Evolutionary conservation across 78 protist species (phyloP).

Genomic region (Dictyostelium intermedium): DNA sequence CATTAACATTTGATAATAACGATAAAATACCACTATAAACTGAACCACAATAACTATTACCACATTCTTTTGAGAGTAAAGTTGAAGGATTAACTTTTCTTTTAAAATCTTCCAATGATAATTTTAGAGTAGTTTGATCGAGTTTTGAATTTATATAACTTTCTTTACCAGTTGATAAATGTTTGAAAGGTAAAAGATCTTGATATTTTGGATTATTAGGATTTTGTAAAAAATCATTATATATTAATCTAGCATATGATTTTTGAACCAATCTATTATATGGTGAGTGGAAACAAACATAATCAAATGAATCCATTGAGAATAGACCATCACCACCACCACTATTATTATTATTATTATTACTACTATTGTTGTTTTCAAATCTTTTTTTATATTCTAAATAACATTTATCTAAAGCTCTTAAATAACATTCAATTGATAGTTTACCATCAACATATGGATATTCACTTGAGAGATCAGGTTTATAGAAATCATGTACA

Average conservation of each 20-base stretch:
- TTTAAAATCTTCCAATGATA: constrained; percentile 72
- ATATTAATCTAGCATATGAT: constrained; percentile 61
- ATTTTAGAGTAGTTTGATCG: neutral
- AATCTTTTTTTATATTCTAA: constrained; percentile 22
- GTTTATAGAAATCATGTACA: constrained; percentile 98
- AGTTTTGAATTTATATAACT: constrained; percentile 46
- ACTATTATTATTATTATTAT: neutral
- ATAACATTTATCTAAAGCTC: constrained; percentile 93
- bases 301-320: constrained; percentile 77
- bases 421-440: constrained; percentile 89
- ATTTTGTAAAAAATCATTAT: neutral
- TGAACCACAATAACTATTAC: constrained; percentile 97
- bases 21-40: constrained; percentile 90
- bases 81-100: constrained; percentile 53
- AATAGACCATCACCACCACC: neutral
- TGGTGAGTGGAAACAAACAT: constrained; percentile 94
- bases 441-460: constrained; percentile 95
- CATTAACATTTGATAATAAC: constrained; percentile 75
- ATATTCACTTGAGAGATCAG: constrained; percentile 90
- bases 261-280: constrained; percentile 95
- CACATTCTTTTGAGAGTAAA: constrained; percentile 84
- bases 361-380: neutral
- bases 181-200: constrained; percentile 40
- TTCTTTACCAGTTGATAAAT: constrained; percentile 20
- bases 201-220: constrained; percentile 73